Conservation (phyloP, 495 filamentous ascomycete genomes). For the Sphaerosporella brunnea region DNA sequence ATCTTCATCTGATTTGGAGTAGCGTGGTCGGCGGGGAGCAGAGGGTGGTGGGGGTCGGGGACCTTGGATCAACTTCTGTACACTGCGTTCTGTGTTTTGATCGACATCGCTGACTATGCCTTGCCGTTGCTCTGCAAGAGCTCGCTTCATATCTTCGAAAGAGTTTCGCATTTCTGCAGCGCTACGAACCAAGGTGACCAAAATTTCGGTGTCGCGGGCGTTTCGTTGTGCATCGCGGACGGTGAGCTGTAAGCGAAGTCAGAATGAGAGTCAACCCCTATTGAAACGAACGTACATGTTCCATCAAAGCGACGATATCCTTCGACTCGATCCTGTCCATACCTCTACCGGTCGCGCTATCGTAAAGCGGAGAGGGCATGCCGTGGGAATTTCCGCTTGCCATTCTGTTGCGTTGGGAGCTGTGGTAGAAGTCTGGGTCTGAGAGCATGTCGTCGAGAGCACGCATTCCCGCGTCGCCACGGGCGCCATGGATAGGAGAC, state of each 20-base stretch:
- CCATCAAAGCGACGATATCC: slow-evolving; percentile 95
- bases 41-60: slow-evolving; percentile 67
- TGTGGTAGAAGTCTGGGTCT: slow-evolving; percentile 27
- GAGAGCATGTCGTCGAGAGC: slow-evolving; percentile 43
- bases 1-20: slow-evolving; percentile 42
- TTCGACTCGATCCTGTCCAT: slow-evolving; percentile 90
- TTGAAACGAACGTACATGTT: slow-evolving; percentile 47
- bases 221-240: slow-evolving; percentile 94
- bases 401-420: slow-evolving; percentile 14
- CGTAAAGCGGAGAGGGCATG: slow-evolving; percentile 75
- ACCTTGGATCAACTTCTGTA: slow-evolving; percentile 65
- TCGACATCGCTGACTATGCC: slow-evolving; percentile 67
- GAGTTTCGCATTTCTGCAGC: slow-evolving; percentile 95
- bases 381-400: slow-evolving; percentile 75
- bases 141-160: slow-evolving; percentile 90
- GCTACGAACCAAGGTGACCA: slow-evolving; percentile 82
- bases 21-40: slow-evolving; percentile 37
- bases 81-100: slow-evolving; percentile 65
- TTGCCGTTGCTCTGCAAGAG: slow-evolving; percentile 71
- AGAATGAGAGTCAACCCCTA: slow-evolving; percentile 23
- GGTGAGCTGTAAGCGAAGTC: slow-evolving; percentile 50
- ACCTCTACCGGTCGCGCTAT: slow-evolving; percentile 71
- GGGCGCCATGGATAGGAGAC: slow-evolving; percentile 18
- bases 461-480: slow-evolving; percentile 30
- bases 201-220: slow-evolving; percentile 87